These are phyloP conservation scores for Immersiporthe knoxdaviesiana DNA, from an alignment of 2,329 filamentous ascomycete genomes.

Conservation along the genomic window DNA sequence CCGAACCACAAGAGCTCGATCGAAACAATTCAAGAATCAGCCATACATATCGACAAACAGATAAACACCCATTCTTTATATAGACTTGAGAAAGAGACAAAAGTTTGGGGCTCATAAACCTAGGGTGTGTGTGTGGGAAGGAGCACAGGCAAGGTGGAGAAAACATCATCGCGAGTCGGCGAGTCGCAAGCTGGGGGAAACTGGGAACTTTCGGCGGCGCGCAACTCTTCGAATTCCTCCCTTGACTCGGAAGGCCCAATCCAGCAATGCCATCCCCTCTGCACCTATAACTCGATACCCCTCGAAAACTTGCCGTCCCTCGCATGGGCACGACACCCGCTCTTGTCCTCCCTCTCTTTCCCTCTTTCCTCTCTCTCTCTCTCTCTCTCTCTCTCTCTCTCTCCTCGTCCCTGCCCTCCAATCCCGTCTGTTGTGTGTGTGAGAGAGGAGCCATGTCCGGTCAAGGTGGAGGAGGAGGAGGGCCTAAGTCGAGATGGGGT, in stretches of 20 bases:
- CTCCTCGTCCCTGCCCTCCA: neutral
- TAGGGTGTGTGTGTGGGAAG: neutral
- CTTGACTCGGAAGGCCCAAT: conserved; percentile 19
- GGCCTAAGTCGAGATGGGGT: conserved; percentile 68
- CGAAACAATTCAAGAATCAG: no score
- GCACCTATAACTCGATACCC: conserved; percentile 8
- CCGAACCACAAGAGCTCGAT: conserved; percentile 1
- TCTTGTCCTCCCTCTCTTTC: conserved; percentile 15
- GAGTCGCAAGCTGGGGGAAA: neutral
- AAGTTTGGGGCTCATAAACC: neutral
- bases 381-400: neutral
- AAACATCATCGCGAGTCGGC: conserved; percentile 5
- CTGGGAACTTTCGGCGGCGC: neutral
- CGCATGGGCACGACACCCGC: conserved; percentile 30
- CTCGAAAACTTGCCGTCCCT: conserved; percentile 8
- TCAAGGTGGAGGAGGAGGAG: conserved; percentile 46
- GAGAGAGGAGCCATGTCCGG: conserved; percentile 48
- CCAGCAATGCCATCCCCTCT: conserved; percentile 27
- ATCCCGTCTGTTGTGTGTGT: neutral
- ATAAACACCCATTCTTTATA: neutral
- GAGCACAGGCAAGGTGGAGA: neutral
- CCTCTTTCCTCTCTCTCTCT: neutral
- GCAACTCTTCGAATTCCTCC: neutral
- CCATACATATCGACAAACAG: neutral
- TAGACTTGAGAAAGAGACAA: neutral